Conservation (phyloP, 345 rosid genomes). For the Hirschfeldia incana region DNA sequence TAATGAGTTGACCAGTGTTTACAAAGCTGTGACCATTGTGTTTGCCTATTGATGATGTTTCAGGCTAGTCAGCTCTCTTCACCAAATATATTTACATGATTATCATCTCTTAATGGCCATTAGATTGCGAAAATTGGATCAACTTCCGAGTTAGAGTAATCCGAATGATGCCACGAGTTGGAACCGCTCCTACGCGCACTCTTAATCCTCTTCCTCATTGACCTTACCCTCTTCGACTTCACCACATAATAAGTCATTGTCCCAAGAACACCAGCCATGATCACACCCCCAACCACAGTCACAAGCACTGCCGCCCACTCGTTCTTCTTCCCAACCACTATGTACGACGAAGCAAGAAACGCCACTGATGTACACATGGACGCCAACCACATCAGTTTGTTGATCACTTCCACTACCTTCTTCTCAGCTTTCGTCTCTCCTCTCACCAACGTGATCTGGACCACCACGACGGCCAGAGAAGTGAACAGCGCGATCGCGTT, state of each 20-base stretch:
- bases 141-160: conserved; percentile 74
- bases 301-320: conserved; percentile 84
- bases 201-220: conserved; percentile 72
- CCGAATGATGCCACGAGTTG: conserved; percentile 81
- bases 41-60: conserved; percentile 15
- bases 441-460: conserved; percentile 89
- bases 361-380: conserved; percentile 95
- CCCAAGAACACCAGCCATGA: conserved; percentile 90
- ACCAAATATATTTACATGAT: conserved; percentile 30
- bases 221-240: conserved; percentile 64
- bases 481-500: conserved; percentile 91
- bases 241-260: conserved; percentile 95
- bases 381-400: conserved; percentile 97
- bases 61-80: conserved; percentile 20
- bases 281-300: conserved; percentile 78
- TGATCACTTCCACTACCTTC: conserved; percentile 79
- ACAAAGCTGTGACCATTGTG: conserved; percentile 14
- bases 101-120: background rate
- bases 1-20: conserved; percentile 20
- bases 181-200: conserved; percentile 69
- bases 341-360: conserved; percentile 85
- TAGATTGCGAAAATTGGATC: conserved; percentile 77
- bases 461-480: conserved; percentile 93
- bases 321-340: conserved; percentile 73
- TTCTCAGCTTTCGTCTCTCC: conserved; percentile 98